phyloP scores from a whole-genome alignment of 257 asterid genomes.

The Mitragyna speciosa region DNA sequence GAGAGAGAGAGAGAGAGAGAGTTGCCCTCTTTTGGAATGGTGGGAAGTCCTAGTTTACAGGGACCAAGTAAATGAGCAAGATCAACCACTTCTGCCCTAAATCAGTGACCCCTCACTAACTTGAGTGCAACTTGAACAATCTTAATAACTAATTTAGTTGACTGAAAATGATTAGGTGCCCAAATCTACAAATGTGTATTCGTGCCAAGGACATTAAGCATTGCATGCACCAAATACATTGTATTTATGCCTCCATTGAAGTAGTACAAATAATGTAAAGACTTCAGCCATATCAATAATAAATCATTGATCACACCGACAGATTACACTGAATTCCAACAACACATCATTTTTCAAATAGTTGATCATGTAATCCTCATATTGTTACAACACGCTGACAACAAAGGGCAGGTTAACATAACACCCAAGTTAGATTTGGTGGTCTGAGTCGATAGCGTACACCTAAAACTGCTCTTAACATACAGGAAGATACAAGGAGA shows the following conservation, averaged over 20 bases:
- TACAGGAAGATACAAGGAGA: slow-evolving; percentile 9
- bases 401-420: slow-evolving; percentile 16
- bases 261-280: neutral
- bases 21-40: neutral
- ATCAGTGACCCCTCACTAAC: no score
- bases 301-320: neutral
- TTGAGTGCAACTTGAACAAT: no score
- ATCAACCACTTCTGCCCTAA: no score
- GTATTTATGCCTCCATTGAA: neutral
- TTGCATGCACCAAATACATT: no score
- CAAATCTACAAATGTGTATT: no score
- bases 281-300: neutral
- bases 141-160: no score
- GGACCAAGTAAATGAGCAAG: no score
- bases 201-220: no score
- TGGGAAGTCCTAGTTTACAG: neutral
- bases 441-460: slow-evolving; percentile 17
- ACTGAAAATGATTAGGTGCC: no score
- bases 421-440: slow-evolving; percentile 13
- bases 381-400: slow-evolving; percentile 19
- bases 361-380: slow-evolving; percentile 20
- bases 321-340: slow-evolving; percentile 14
- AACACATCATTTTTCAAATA: neutral
- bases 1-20: neutral
- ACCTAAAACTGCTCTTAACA: slow-evolving; percentile 36